Evolutionary conservation across 768 basidiomycete genomes (phyloP), one percentile per base, ranked within the genome.

Genomic region (Punctularia strigosozonata): DNA sequence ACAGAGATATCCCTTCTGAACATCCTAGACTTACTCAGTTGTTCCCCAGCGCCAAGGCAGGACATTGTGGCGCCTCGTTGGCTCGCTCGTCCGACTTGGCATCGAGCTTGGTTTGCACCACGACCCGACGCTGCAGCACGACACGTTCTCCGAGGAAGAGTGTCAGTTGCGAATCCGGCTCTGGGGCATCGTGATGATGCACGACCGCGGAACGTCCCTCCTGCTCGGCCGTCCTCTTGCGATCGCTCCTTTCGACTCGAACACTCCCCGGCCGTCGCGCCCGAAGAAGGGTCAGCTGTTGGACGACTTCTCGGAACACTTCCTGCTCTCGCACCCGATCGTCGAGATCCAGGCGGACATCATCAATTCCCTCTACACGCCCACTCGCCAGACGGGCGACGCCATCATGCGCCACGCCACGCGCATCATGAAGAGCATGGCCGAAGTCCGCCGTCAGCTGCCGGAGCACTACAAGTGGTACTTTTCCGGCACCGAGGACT

Each of bases 271-370:
- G 34, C 84, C 86, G 1, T 61, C 66, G 28, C 73, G 74, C 6
- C 46, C 64, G 19, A 62, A 66, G 50, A 62, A 63, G 19, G 43
- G 50, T 7, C 52, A 51, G 31, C 56, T 57, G 31, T 48, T 33
- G 6, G 37, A 42, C 20, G 75, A 82, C 36, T 74, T 80, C 46
- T 84, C 83, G 3, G 82, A 85, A 49, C 84, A 89, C 53, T 89
- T 88, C 53, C 68, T 80, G 38, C 63, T 78, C 19, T 85, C 81
- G 15, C 73, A 77, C 38, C 77, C 81, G 6, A 66, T 89, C 33
- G 78, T 78, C 18, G 82, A 85, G 46, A 85, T 90, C 41, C 87
- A 90, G 46, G 87, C 86, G 4, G 87, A 89, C 45, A 85, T 90
- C 43, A 83, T 89, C 63, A 85, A 84, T 53, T 84, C 83, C 7